Evolutionary conservation across 495 filamentous ascomycete species (phyloP), one percentile per base, ranked within the genome.

Genomic region (Umbilicaria muhlenbergii): DNA sequence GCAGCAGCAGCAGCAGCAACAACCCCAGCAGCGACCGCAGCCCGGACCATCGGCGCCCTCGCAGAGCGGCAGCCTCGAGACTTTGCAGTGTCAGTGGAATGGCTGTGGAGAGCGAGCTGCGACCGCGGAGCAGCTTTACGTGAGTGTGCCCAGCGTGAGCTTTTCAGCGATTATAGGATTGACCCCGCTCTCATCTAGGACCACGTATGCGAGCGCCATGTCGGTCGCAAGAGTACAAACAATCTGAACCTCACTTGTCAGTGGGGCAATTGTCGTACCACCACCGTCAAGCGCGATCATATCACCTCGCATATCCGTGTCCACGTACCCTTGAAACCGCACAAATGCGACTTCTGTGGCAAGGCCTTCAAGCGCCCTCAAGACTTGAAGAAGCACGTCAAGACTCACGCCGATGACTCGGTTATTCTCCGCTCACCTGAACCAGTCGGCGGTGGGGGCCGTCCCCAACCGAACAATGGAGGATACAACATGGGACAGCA

Each of bases 351-450:
- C 54, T 93, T 94, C 62, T 99, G 92, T 58, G 84, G 85, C 53
- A 99, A 99, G 70, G 85, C 87, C 7, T 99, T 99, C 74, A 99
- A 99, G 74, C 84, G 92, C 13, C 92, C 92, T 19, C 91, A 99
- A 63, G 92, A 99, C 67, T 59, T 99, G 48, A 96, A 96, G 75
- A 99, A 99, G 68, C 92, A 99, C 62, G 88, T 96, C 60, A 96
- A 96, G 75, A 98, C 92, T n/a, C 91, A 99, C 62, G 91, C 91
- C 46, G 91, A 99, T 58, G 91, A 99, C 63, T 92, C 87, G 35
- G 86, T 93, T 39, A 70, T 93, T 44, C 72, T 84, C 48, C 76
- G 83, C 40, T 83, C 81, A 16, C 83, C 83, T 19, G 79, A 83
- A 39, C 73, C 75, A 58, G 75, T 80, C 42, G 75, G 73, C 24